phyloP scores from a whole-genome alignment of 306 rosid genomes.

The Citrullus mucosospermus region DNA sequence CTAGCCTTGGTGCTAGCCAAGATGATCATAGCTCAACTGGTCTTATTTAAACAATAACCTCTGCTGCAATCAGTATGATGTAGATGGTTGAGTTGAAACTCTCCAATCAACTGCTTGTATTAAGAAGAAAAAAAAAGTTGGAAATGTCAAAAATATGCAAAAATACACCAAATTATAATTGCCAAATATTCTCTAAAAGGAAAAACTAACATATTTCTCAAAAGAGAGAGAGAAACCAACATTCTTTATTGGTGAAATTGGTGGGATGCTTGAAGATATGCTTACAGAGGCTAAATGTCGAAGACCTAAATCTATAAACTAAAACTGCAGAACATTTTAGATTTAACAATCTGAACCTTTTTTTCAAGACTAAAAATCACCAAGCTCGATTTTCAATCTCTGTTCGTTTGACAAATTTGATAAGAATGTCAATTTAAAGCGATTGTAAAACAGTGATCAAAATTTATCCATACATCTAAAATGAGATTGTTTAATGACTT shows the following conservation, averaged over 20 bases:
- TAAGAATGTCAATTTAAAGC: not conserved
- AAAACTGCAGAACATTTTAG: not conserved
- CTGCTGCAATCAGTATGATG: not conserved
- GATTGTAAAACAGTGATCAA: not conserved
- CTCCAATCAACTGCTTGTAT: not conserved
- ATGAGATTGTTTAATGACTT: not conserved
- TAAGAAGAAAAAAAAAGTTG: not conserved
- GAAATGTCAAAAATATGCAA: not conserved
- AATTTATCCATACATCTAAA: not conserved
- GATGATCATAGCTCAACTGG: too few species aligned
- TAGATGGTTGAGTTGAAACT: not conserved
- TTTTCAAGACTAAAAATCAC: not conserved
- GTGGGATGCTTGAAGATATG: not conserved
- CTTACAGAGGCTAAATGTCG: not conserved
- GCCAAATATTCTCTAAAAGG: not conserved
- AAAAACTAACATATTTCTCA: not conserved
- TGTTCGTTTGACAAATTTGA: not conserved
- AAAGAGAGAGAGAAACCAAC: not conserved
- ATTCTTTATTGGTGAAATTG: not conserved
- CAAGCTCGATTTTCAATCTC: not conserved
- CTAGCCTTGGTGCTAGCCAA: too few species aligned
- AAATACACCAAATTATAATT: not conserved
- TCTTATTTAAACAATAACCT: not conserved
- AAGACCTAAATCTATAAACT: not conserved
- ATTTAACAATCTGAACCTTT: not conserved